Evolutionary conservation across 1,284 basidiomycete genomes (phyloP).

Genomic region (Cutaneotrichosporon mucoides): DNA sequence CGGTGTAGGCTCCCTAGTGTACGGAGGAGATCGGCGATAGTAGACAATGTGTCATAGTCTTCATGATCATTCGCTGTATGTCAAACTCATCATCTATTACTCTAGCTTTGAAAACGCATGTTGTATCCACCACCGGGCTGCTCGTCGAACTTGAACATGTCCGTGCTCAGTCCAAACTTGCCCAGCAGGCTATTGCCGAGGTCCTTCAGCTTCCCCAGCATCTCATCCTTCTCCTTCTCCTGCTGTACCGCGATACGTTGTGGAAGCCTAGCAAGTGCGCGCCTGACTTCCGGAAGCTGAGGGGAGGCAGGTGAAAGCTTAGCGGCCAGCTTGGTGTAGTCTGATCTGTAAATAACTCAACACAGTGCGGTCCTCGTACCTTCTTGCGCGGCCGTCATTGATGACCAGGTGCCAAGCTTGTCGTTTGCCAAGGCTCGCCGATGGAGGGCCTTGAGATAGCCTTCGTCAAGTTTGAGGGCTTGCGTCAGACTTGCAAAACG

Average conservation of each 20-base stretch:
- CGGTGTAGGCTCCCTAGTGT: slow-evolving; percentile 77
- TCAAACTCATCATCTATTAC: background rate
- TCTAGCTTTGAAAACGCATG: slow-evolving; percentile 65
- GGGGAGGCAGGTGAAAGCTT: slow-evolving; percentile 60
- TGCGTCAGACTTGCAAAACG: background rate
- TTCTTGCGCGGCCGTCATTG: slow-evolving; percentile 74
- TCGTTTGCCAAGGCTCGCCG: slow-evolving; percentile 82
- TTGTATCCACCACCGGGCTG: slow-evolving; percentile 91
- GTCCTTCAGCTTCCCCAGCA: slow-evolving; percentile 88
- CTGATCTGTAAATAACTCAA: slow-evolving; percentile 49
- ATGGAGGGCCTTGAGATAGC: slow-evolving; percentile 82
- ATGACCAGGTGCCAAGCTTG: slow-evolving; percentile 71
- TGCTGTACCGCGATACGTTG: slow-evolving; percentile 64
- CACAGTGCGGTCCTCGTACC: slow-evolving; percentile 53
- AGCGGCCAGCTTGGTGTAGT: slow-evolving; percentile 66
- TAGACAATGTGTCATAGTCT: too few species aligned
- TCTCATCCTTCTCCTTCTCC: slow-evolving; percentile 84
- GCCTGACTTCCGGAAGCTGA: slow-evolving; percentile 54
- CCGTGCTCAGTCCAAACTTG: slow-evolving; percentile 78
- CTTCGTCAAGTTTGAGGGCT: slow-evolving; percentile 81
- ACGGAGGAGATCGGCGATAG: slow-evolving; percentile 79
- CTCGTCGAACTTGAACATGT: slow-evolving; percentile 91
- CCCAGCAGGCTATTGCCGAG: slow-evolving; percentile 89
- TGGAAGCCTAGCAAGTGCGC: slow-evolving; percentile 58
- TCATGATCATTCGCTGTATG: too few species aligned